Evolutionary conservation across 495 filamentous ascomycete genomes (phyloP).

Genomic region (Cercophora newfieldiana): DNA sequence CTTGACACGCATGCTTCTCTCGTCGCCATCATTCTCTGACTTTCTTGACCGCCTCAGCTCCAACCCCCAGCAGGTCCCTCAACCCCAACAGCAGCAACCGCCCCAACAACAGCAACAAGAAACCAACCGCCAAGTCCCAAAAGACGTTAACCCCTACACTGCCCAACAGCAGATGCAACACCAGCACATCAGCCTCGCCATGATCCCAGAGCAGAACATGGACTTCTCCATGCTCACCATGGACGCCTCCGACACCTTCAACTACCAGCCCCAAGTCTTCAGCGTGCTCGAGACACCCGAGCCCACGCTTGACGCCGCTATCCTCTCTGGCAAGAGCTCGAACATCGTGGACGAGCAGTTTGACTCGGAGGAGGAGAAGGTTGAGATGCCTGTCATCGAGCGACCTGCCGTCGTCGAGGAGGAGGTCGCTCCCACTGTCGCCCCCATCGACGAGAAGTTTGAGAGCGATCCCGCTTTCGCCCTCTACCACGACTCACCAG

Average conservation of each 20-base stretch:
- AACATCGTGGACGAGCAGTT: slow-evolving; percentile 42
- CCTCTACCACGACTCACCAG: slow-evolving; percentile 56
- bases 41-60: slow-evolving; percentile 74
- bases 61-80: slow-evolving; percentile 43
- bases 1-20: slow-evolving; percentile 78
- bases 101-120: slow-evolving; percentile 41
- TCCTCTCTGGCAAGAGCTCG: slow-evolving; percentile 67
- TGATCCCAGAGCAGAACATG: slow-evolving; percentile 72
- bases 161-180: slow-evolving; percentile 52
- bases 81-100: slow-evolving; percentile 36
- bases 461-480: slow-evolving; percentile 56
- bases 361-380: slow-evolving; percentile 53
- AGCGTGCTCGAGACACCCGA: slow-evolving; percentile 75
- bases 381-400: slow-evolving; percentile 47
- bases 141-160: slow-evolving; percentile 65
- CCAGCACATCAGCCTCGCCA: slow-evolving; percentile 67
- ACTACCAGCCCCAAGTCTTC: slow-evolving; percentile 75
- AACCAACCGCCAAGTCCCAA: slow-evolving; percentile 52
- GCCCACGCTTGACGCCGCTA: slow-evolving; percentile 59
- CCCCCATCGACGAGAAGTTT: slow-evolving; percentile 32
- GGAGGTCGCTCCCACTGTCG: slow-evolving; percentile 34
- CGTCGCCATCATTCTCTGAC: slow-evolving; percentile 79
- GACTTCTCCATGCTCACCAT: slow-evolving; percentile 64
- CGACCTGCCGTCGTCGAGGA: slow-evolving; percentile 35
- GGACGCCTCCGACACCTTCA: slow-evolving; percentile 51